These are phyloP conservation scores for Cadophora gregata DNA, from an alignment of 2,329 filamentous ascomycete species.

Conservation along the genomic window DNA sequence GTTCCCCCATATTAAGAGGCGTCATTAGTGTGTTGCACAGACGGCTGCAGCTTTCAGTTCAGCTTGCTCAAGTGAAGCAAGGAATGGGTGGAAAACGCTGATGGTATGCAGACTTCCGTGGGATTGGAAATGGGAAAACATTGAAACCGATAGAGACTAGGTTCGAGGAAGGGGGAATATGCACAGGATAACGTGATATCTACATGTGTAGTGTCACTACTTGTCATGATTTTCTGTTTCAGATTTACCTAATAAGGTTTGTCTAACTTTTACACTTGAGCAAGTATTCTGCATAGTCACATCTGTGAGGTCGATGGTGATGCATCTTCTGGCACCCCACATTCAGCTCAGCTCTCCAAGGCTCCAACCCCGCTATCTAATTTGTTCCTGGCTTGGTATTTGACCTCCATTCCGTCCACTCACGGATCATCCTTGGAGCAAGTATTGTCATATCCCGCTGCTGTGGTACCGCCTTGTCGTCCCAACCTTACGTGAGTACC, in stretches of 20 bases:
- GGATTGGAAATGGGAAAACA: background rate
- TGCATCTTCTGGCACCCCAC: background rate
- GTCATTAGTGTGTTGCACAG: conserved; percentile 3
- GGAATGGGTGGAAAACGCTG: background rate
- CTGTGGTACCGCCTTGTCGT: background rate
- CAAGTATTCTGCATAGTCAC: background rate
- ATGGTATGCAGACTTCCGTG: background rate
- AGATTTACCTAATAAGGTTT: conserved; percentile 9
- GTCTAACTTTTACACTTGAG: conserved; percentile 4
- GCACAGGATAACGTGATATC: background rate
- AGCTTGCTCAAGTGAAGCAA: background rate
- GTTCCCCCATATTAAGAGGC: conserved; percentile 16
- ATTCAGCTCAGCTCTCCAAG: conserved; percentile 1
- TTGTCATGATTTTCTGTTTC: background rate
- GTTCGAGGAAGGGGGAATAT: background rate
- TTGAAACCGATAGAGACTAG: background rate
- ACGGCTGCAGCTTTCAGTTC: background rate
- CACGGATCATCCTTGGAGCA: background rate
- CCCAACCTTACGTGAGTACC: background rate
- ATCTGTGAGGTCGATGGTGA: background rate
- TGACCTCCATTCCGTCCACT: background rate
- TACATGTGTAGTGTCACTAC: conserved; percentile 12
- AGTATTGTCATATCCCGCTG: background rate
- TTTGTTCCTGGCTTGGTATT: background rate
- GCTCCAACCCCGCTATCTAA: background rate